Base-by-base conservation (phyloP, 2,329 filamentous ascomycete species). In the Aspergillaceae sp. region DNA sequence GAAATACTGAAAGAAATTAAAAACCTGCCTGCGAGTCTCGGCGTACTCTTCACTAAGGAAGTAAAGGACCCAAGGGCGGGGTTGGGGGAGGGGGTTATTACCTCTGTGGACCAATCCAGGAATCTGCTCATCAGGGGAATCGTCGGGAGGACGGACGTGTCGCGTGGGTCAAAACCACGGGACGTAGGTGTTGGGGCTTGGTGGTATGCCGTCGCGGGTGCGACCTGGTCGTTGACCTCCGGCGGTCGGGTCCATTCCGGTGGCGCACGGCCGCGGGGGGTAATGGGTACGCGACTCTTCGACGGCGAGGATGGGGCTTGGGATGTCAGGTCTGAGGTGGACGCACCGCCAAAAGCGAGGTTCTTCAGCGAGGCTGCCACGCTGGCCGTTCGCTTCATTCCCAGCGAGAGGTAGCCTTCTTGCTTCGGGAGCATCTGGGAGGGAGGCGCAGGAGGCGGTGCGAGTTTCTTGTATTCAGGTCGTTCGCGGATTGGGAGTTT, bases 101-200 rank as follows among this genome's bases (percentile, higher is more conserved):
- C 72, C 65, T 91, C 91, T 40, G 92, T 89, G 3, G 90, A 95
- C 90, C 91, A 98, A 52, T 95, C 87, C 51, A 95, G 76, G 66
- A 97, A 94, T 6, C 78, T 83, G 63, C 89, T 95, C 49, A 78
- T 78, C 11, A 98, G 66, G 1, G 92, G 92, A 29, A 97, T 76
- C 8, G 66, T 68, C 1, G 86, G 84, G 7, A 73, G 56, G 44
- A 79, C 72, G 1, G 75, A 72, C 29, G 79, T 63, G 49, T 82
- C 76, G 48, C 83, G 79, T 43, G 80, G 73, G 52, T 79, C 71
- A 59, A 86, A 95, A 0, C 82, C 79, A 7, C 86, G 84, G 3
- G 89, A 89, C n/a, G 82, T 77, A 1, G 92, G 91, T 51, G 87
- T 82, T 50, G 80, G 82, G 5, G 87, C 86, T 43, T 82, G 76